Conservation (phyloP, 2,329 filamentous ascomycete species). For the Neurospora sp. region DNA sequence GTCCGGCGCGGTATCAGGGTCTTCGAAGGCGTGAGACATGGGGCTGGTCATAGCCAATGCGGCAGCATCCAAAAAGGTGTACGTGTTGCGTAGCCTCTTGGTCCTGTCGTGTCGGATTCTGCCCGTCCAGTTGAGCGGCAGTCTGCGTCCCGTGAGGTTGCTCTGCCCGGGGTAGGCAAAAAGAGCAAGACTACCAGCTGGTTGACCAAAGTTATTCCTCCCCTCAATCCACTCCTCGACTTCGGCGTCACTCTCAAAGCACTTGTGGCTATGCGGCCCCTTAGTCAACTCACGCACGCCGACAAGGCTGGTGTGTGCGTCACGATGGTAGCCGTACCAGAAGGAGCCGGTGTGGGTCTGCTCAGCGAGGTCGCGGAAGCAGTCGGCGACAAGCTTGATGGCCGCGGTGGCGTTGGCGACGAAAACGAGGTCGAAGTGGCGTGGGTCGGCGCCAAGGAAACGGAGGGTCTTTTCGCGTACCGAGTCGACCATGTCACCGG, state of each 20-base stretch:
- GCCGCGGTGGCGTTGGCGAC: slow-evolving; percentile 52
- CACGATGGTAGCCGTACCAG: slow-evolving; percentile 52
- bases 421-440: slow-evolving; percentile 52
- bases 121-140: slow-evolving; percentile 48
- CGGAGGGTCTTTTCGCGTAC: slow-evolving; percentile 42
- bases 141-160: slow-evolving; percentile 56
- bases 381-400: slow-evolving; percentile 52
- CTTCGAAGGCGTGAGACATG: slow-evolving; percentile 40
- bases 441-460: slow-evolving; percentile 49
- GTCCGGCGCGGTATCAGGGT: slow-evolving; percentile 44
- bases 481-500: slow-evolving; percentile 47
- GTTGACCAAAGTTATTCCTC: background rate
- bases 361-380: slow-evolving; percentile 43
- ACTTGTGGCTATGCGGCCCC: slow-evolving; percentile 41
- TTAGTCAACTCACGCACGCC: slow-evolving; percentile 58
- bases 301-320: slow-evolving; percentile 54
- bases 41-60: slow-evolving; percentile 54
- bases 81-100: slow-evolving; percentile 27
- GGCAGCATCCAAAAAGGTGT: slow-evolving; percentile 53
- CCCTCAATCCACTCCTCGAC: slow-evolving; percentile 34
- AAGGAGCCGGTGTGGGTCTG: slow-evolving; percentile 36
- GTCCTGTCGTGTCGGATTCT: slow-evolving; percentile 22
- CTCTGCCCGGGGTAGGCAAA: slow-evolving; percentile 63
- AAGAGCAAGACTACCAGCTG: slow-evolving; percentile 25
- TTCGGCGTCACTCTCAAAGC: slow-evolving; percentile 49